Evolutionary conservation across 192 early-diverging fungal genomes (phyloP).

Genomic region (Mortierella hygrophila): DNA sequence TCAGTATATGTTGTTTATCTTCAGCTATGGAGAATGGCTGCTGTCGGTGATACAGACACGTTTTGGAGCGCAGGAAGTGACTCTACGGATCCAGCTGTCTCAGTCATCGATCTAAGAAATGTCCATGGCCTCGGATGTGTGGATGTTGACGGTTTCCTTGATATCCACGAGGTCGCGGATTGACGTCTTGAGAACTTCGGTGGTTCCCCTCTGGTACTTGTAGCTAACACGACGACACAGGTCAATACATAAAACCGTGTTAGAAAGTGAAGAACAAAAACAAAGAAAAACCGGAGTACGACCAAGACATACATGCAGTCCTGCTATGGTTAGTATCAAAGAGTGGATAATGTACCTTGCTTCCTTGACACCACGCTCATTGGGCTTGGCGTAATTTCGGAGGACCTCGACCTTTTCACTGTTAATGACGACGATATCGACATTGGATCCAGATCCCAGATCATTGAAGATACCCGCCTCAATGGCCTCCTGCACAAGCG

Average conservation of each 20-base stretch:
- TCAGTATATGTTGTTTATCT: not conserved
- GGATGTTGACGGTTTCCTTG: conserved; percentile 61
- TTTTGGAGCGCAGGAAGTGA: not conserved
- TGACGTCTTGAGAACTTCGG: conserved; percentile 66
- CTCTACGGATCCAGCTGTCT: not conserved
- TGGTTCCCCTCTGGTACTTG: conserved; percentile 66
- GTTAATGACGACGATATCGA: conserved; percentile 94
- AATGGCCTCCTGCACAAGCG: conserved; percentile 93
- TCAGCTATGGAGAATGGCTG: no score
- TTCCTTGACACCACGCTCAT: conserved; percentile 89
- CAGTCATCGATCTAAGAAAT: conserved; percentile 26
- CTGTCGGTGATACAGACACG: not conserved
- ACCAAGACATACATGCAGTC: not conserved
- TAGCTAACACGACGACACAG: conserved; percentile 65
- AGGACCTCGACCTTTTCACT: conserved; percentile 87
- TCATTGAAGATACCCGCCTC: conserved; percentile 99
- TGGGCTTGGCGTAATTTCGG: conserved; percentile 88
- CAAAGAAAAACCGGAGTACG: not conserved
- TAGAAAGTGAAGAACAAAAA: not conserved
- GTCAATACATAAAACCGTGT: not conserved
- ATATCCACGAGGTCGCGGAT: conserved; percentile 73
- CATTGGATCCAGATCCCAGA: conserved; percentile 96
- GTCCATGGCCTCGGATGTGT: conserved; percentile 71
- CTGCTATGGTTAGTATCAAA: not conserved
- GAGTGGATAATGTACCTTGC: conserved; percentile 78